Conservation (phyloP, 202 grass and related monocot species). For the Schoenoplectus triqueter region DNA sequence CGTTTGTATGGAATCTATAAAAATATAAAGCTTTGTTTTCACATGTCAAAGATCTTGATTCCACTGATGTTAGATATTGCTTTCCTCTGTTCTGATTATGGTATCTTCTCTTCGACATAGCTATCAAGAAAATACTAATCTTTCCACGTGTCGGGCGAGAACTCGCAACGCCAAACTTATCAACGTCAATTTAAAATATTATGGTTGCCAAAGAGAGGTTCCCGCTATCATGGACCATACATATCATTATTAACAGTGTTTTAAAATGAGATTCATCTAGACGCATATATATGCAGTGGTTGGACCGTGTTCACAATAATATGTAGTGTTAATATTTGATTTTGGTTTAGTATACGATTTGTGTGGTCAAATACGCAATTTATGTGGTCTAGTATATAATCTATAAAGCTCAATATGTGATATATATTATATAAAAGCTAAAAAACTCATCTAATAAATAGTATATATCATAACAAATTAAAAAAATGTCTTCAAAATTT, state of each 20-base stretch:
- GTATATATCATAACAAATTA: no score
- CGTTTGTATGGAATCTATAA: slow-evolving; percentile 22
- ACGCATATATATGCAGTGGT: no score
- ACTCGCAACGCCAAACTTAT: neutral
- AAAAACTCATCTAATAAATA: no score
- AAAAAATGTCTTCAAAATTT: no score
- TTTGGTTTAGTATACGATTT: no score
- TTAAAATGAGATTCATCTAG: no score
- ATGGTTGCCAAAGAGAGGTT: slow-evolving; percentile 3
- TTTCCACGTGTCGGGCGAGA: slow-evolving; percentile 14
- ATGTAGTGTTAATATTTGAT: no score
- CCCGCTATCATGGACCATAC: slow-evolving; percentile 26
- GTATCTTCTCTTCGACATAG: neutral
- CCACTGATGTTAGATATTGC: neutral
- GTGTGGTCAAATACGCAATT: no score
- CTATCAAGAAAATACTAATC: slow-evolving; percentile 19
- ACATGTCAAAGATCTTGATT: slow-evolving; percentile 12
- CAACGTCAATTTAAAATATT: slow-evolving; percentile 3
- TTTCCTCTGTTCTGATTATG: slow-evolving; percentile 13
- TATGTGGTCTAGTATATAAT: no score
- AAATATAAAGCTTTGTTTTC: slow-evolving; percentile 36
- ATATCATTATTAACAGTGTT: slow-evolving; percentile 18
- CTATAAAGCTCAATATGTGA: no score
- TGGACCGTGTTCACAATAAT: no score
- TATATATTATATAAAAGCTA: no score